A percentile compares a stretch with the other conserved stretches of the same genome.
These are phyloP conservation scores for Rhynchospora breviuscula DNA, from an alignment of 176 grass and related monocot species.

Conservation along the genomic window DNA sequence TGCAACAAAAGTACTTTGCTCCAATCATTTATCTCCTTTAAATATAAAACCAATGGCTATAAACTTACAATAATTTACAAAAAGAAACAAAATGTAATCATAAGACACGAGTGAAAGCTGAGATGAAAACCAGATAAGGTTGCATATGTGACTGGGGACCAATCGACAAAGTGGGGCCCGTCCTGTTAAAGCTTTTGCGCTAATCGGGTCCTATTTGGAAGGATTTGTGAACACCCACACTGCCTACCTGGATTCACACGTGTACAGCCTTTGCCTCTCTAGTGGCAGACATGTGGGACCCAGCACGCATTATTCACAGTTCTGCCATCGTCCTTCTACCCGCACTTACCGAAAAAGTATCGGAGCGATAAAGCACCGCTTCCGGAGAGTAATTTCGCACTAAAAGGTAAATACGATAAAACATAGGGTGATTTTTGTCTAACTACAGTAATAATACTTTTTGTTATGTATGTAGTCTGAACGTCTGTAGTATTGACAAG, in stretches of 20 bases:
- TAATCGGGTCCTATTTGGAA: not conserved
- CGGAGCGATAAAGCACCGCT: not conserved
- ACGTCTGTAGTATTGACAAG: not conserved
- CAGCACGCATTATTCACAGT: slow-evolving; percentile 9
- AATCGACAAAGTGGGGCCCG: slow-evolving; percentile 10
- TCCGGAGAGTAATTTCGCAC: too few relatives aligned
- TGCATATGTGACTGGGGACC: slow-evolving; percentile 13
- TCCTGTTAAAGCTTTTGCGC: not conserved
- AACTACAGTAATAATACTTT: not conserved
- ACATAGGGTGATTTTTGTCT: not conserved
- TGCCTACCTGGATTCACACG: slow-evolving; percentile 17
- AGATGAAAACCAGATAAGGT: not conserved
- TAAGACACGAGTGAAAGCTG: slow-evolving; percentile 11
- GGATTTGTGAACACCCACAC: not conserved
- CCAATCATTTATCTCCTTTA: not conserved
- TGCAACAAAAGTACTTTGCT: not conserved
- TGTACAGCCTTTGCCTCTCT: slow-evolving; percentile 20
- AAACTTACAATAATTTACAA: not conserved
- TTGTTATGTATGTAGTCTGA: not conserved
- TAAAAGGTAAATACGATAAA: too few relatives aligned
- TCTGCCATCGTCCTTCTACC: not conserved
- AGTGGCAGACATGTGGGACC: slow-evolving; percentile 13
- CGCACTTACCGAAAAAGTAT: not conserved
- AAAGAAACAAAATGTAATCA: not conserved
- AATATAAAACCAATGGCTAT: not conserved